Base-by-base conservation (phyloP, 177 flowering plant genomes). In the Telopea speciosissima region DNA sequence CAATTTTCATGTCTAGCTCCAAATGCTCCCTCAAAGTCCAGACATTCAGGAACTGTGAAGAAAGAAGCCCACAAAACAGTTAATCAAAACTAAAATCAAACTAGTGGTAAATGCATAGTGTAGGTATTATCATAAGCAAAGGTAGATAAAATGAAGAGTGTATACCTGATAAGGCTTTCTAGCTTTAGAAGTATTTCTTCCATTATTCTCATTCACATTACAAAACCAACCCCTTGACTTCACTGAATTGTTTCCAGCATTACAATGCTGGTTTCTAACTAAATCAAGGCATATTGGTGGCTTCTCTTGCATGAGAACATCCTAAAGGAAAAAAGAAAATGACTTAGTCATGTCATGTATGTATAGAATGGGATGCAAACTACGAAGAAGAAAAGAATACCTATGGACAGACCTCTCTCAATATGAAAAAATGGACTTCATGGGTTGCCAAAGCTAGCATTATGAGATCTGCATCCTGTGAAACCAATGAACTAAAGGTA, bases 1-100 rank as follows among this genome's bases (percentile, higher is more conserved):
- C 0, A 14, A 84, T 75, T 67, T 64, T 54, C 79, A 89, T 17
- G 65, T 88, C 91, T 19, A 75, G 64, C 70, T 82, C 83, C 28
- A 89, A 73, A 72, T 86, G 87, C 31, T 89, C 87, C 23, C 91
- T 73, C n/a, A 87, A 59, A 0, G 82, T 79, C 89, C 89, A 87
- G 0, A 86, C 62, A 42, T 88, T 76, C 0, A 88, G 65, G 73
- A 89, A 79, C 91, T 89, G 86, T 77, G 73, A 63, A 44, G 67
- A 69, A 24, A 1, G 13, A 40, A 28, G 33, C 4, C 24, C 36
- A 24, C 16, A 28, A 26, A 16, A 42, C 5, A 40, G 16, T 16
- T 3, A 25, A 49, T 42, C 12, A 21, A 26, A 64, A 23, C 21
- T 2, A 63, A 36, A 44, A 44, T 44, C 49, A 44, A 44, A 44